Conservation (phyloP, 1,139 yeast species). For the Protomyces pachydermus region DNA sequence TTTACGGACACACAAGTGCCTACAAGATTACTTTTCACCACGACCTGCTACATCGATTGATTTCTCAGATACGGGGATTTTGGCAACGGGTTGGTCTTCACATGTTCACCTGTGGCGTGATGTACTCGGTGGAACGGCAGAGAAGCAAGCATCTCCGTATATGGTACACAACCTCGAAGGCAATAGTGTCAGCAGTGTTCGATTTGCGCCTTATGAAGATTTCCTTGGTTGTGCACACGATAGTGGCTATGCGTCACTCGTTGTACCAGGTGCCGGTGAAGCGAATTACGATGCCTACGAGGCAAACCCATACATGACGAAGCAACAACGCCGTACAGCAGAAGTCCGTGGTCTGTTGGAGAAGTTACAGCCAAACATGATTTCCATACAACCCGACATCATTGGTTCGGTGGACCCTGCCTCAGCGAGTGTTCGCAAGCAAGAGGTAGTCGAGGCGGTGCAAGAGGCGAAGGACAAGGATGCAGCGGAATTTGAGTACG, state of each 20-base stretch:
- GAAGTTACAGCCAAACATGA: conserved; percentile 88
- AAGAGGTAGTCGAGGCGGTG: conserved; percentile 35
- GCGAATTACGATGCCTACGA: conserved; percentile 95
- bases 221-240: conserved; percentile 82
- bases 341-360: conserved; percentile 84
- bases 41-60: conserved; percentile 78
- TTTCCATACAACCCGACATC: conserved; percentile 78
- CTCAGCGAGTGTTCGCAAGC: conserved; percentile 45
- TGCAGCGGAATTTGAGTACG: conserved; percentile 42
- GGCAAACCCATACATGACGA: conserved; percentile 84
- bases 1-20: conserved; percentile 71
- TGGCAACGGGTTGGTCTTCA: conserved; percentile 91
- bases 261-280: conserved; percentile 96
- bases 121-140: conserved; percentile 41
- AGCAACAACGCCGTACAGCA: conserved; percentile 87
- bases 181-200: conserved; percentile 59
- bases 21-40: conserved; percentile 63
- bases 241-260: conserved; percentile 68
- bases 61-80: conserved; percentile 80
- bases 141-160: conserved; percentile 69
- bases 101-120: conserved; percentile 84
- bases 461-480: conserved; percentile 41
- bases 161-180: conserved; percentile 87
- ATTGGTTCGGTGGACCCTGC: conserved; percentile 80
- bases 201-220: conserved; percentile 94